Base-by-base conservation (phyloP, 2,329 filamentous ascomycete genomes). In the Diaporthe aspalathi region DNA sequence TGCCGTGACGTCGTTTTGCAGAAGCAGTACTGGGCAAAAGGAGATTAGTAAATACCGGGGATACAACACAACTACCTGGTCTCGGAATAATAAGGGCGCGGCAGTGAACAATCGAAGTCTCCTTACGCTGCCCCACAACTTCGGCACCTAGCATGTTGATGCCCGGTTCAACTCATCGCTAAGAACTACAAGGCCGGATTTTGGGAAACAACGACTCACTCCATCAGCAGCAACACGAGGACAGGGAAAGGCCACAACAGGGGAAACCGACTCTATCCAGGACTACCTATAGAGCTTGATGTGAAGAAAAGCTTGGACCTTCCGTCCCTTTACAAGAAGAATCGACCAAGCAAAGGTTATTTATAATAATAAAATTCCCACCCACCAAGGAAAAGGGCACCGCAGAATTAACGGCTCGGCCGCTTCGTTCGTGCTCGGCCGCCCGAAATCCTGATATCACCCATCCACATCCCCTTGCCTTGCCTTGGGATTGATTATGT, bases 321-420 rank as follows among this genome's bases (percentile, higher is more conserved):
- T 8, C n/a, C n/a, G n/a, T 43, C 24, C 14, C 22, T 32, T 63
- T 63, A 63, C 60, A 43, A 63, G 60, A n/a, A n/a, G n/a, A n/a
- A n/a, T n/a, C n/a, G n/a, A n/a, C n/a, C n/a, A n/a, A n/a, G n/a
- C n/a, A n/a, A n/a, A n/a, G n/a, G n/a, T n/a, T n/a, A n/a, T n/a
- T n/a, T n/a, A n/a, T n/a, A n/a, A n/a, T n/a, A n/a, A n/a, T 35
- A 35, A 35, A 35, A 35, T 35, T 5, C 32, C n/a, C n/a, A n/a
- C n/a, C n/a, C n/a, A n/a, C n/a, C n/a, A n/a, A n/a, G n/a, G n/a
- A n/a, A n/a, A n/a, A 35, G 5, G 32, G 35, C 35, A 38, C 12
- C 14, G 27, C 60, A 35, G 29, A 50, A 50, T 50, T 65, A 49
- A n/a, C n/a, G n/a, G n/a, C n/a, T n/a, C 45, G 60, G 45, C 60